Conservation (phyloP, 2,329 filamentous ascomycete genomes). For the Nectriaceae sp. region DNA sequence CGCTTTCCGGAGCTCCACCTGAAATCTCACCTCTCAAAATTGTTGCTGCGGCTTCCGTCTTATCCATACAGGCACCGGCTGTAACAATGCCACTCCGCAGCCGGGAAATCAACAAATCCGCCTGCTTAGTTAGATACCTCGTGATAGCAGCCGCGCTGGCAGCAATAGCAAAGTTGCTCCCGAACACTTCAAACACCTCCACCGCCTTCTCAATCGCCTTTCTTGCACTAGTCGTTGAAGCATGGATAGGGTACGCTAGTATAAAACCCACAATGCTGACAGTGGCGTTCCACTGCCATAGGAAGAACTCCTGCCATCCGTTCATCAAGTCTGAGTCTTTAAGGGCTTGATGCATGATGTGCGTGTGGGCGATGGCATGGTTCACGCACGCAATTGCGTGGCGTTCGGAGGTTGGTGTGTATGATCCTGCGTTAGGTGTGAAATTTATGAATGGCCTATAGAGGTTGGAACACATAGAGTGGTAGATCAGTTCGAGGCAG, state of each 20-base stretch:
- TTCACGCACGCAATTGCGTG: constrained; percentile 19
- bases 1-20: too few relatives aligned
- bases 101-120: constrained; percentile 16
- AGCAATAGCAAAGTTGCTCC: constrained; percentile 43
- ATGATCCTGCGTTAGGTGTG: constrained; percentile 4
- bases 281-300: constrained; percentile 32
- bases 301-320: constrained; percentile 31
- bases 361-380: constrained; percentile 27
- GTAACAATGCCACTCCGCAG: constrained; percentile 12
- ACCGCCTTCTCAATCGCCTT: constrained; percentile 40
- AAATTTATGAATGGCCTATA: constrained; percentile 44
- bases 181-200: constrained; percentile 37
- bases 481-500: constrained; percentile 43
- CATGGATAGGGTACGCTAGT: constrained; percentile 31
- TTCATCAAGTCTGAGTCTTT: constrained; percentile 26
- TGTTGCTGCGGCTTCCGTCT: too few relatives aligned
- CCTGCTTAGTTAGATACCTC: constrained; percentile 24
- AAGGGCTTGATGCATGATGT: constrained; percentile 26
- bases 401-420: constrained; percentile 18
- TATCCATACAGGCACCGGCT: constrained; percentile 1
- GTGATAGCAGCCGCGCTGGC: constrained; percentile 40
- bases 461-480: constrained; percentile 38
- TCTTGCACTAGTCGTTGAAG: constrained; percentile 22
- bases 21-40: too few relatives aligned
- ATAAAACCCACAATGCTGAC: constrained; percentile 37